Evolutionary conservation across 148 eudicot genomes (phyloP), one percentile per base, ranked within the genome.

Genomic region (Salicornia ramosissima): DNA sequence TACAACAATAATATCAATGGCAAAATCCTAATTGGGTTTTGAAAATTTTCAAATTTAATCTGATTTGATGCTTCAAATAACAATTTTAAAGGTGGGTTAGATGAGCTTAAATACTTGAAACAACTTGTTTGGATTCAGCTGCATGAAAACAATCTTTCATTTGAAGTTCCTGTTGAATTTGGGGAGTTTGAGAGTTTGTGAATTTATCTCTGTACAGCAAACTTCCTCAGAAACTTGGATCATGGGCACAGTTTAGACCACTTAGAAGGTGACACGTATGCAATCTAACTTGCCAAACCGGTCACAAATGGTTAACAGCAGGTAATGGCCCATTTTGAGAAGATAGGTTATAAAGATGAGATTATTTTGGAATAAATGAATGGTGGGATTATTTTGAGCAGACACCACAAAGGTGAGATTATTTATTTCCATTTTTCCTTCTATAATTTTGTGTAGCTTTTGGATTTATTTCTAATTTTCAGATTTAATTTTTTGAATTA

Each of bases 171-270:
- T 3, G 64, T 70, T 0, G 96, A 93, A 75, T 79, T 93, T 21
- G 98, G 98, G 4, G 98, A 86, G 11, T 88, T 93, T 60, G 81
- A 77, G 76, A 74, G 60, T 11, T 90, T 40, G 86, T 81, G 28
- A 83, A 84, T 55, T 73, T 93, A 22, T 93, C 96, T 4, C 71
- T 93, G 4, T 93, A 93, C 73, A 73, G 33, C 18, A 90, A 93
- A 54, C 85, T 93, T n/a, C 98, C 98, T 2, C 65, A 40, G 65
- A 81, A 66, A 29, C 83, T 93, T 2, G 98, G 98, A 5, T 93
- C 98, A 0, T 88, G 85, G 89, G 75, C 96, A 0, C 83, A 90
- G 4, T 90, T 93, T 43, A n/a, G n/a, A n/a, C n/a, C n/a, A n/a
- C n/a, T n/a, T n/a, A n/a, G n/a, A n/a, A n/a, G n/a, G n/a, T n/a